Conservation (phyloP, 257 asterid genomes). For the Nicotiana undulata region DNA sequence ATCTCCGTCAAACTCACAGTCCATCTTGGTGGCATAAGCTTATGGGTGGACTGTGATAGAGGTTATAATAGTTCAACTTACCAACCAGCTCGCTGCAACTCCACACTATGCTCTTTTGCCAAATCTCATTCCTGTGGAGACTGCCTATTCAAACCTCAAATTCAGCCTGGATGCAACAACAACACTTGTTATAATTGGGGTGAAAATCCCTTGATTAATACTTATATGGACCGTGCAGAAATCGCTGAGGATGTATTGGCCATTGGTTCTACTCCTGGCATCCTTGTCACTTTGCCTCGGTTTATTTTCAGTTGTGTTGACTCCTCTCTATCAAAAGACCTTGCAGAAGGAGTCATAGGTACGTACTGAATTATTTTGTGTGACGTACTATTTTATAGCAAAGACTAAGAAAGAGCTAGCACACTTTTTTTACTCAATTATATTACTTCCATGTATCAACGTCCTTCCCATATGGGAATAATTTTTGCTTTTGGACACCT, state of each 20-base stretch:
- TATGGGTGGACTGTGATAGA: conserved; percentile 3
- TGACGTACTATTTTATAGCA: too few relatives aligned
- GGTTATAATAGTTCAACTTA: background rate
- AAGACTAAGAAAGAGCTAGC: too few relatives aligned
- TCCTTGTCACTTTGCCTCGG: background rate
- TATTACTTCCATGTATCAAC: too few relatives aligned
- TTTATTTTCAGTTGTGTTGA: conserved; percentile 6
- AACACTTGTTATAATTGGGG: conserved; percentile 2
- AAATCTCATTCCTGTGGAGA: background rate
- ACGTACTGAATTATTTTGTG: background rate
- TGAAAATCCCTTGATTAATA: background rate
- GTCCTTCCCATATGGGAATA: too few relatives aligned
- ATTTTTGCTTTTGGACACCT: too few relatives aligned
- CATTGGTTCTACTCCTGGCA: background rate
- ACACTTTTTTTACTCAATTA: too few relatives aligned
- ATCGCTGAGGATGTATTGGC: conserved; percentile 6
- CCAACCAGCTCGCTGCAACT: background rate
- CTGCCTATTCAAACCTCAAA: background rate
- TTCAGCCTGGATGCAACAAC: background rate
- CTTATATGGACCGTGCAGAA: background rate
- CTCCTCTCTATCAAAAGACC: background rate
- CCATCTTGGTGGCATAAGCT: conserved; percentile 3
- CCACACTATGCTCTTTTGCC: background rate
- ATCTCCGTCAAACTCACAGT: background rate
- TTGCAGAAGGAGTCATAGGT: background rate